A percentile compares a stretch with the other conserved stretches of the same genome.
Evolutionary conservation across 1,139 yeast genomes (phyloP).

Genomic region (Barnettozyma hawaiiensis): DNA sequence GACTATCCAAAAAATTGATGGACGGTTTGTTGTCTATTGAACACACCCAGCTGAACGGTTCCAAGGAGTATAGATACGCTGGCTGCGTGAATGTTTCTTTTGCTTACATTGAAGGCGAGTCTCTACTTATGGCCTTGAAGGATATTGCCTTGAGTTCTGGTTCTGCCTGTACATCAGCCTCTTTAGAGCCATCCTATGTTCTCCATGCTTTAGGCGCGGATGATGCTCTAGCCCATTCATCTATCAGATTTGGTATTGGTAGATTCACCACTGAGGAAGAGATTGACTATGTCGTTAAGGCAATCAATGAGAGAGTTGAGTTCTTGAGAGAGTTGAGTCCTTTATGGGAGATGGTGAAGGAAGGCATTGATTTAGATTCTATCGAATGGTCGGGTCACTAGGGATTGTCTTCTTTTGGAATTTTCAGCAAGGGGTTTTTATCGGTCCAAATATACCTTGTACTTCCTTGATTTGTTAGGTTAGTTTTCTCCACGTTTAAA

Average conservation of each 20-base stretch:
- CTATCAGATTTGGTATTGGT: conserved; percentile 95
- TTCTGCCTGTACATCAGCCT: conserved; percentile 98
- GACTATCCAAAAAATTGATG: conserved; percentile 67
- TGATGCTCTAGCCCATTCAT: conserved; percentile 96
- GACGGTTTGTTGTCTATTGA: conserved; percentile 74
- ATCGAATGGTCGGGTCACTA: conserved; percentile 98
- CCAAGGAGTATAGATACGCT: conserved; percentile 62
- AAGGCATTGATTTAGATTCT: conserved; percentile 88
- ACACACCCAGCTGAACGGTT: conserved; percentile 88
- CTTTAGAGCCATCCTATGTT: conserved; percentile 95
- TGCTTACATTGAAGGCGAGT: conserved; percentile 97
- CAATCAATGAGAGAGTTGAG: conserved; percentile 83
- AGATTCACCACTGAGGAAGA: conserved; percentile 96
- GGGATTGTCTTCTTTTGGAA: conserved; percentile 4
- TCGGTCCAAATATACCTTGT: no score
- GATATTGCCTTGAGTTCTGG: conserved; percentile 96
- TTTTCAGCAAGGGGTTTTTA: no score
- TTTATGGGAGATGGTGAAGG: conserved; percentile 99
- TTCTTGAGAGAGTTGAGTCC: conserved; percentile 92
- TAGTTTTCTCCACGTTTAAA: neutral
- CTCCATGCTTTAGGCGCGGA: conserved; percentile 96
- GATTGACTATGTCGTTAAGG: conserved; percentile 85
- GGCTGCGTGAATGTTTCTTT: conserved; percentile 97
- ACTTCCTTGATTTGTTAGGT: neutral
- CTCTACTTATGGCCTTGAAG: conserved; percentile 92